These are phyloP conservation scores for Pistacia atlantica DNA, from an alignment of 345 rosid genomes.

Conservation along the genomic window DNA sequence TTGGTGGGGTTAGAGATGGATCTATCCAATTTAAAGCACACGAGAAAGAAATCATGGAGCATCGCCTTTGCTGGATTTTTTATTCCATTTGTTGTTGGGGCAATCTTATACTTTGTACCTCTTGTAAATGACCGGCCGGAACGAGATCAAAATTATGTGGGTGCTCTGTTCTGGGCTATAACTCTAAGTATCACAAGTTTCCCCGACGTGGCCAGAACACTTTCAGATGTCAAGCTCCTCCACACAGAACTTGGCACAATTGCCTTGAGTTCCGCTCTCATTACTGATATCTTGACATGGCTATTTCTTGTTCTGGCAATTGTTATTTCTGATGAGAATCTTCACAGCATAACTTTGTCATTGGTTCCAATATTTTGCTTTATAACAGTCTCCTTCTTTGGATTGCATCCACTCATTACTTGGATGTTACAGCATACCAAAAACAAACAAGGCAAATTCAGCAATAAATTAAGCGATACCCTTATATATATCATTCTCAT, in stretches of 20 bases:
- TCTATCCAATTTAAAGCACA: constrained; percentile 32
- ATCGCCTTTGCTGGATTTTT: constrained; percentile 44
- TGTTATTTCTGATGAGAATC: constrained; percentile 1
- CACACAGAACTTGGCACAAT: constrained; percentile 59
- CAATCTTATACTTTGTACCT: constrained; percentile 27
- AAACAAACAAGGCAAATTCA: constrained; percentile 15
- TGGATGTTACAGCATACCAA: constrained; percentile 35
- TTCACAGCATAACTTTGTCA: background rate
- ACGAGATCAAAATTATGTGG: background rate
- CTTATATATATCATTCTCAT: constrained; percentile 46
- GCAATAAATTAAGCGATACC: constrained; percentile 26
- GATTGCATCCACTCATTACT: constrained; percentile 45
- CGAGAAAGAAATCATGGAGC: constrained; percentile 25
- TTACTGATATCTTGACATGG: constrained; percentile 61
- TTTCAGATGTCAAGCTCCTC: constrained; percentile 74
- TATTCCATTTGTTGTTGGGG: constrained; percentile 39
- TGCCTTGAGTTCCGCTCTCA: constrained; percentile 51
- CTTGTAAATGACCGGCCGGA: background rate
- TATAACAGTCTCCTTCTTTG: constrained; percentile 30
- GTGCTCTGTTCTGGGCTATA: constrained; percentile 48
- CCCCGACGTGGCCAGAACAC: constrained; percentile 61
- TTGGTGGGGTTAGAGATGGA: constrained; percentile 70
- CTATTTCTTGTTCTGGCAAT: constrained; percentile 35
- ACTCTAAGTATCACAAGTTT: constrained; percentile 59
- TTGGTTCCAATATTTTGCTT: constrained; percentile 30